phyloP scores from a whole-genome alignment of 2,329 filamentous ascomycete genomes.

The Exophiala calicioides region DNA sequence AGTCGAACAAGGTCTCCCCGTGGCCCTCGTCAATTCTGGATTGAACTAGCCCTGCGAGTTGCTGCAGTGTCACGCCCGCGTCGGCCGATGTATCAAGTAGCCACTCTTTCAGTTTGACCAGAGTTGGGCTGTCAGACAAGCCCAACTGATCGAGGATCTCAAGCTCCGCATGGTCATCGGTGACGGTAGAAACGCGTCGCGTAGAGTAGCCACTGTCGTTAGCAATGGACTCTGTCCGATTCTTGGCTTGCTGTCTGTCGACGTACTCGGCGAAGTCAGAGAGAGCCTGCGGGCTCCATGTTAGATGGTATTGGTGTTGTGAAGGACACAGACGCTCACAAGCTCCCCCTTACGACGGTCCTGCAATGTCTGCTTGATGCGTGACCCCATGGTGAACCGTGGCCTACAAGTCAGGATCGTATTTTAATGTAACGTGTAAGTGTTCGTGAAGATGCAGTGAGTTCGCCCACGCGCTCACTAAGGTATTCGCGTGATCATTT shows the following conservation, averaged over 20 bases:
- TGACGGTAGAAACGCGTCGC: conserved; percentile 34
- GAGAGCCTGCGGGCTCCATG: conserved; percentile 60
- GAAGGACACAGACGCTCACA: conserved; percentile 52
- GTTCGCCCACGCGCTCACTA: conserved; percentile 41
- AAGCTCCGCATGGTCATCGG: conserved; percentile 80
- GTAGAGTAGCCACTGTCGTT: conserved; percentile 47
- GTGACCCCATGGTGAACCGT: conserved; percentile 49
- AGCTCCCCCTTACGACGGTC: conserved; percentile 86
- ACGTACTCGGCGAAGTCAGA: conserved; percentile 98
- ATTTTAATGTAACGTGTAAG: conserved; percentile 4
- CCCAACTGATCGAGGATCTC: conserved; percentile 81
- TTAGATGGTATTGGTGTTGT: conserved; percentile 5
- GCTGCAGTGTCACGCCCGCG: conserved; percentile 60
- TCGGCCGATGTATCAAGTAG: conserved; percentile 62
- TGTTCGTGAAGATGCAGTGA: conserved; percentile 19
- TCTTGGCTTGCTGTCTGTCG: conserved; percentile 78
- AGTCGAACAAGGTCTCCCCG: conserved; percentile 86
- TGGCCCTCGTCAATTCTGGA: conserved; percentile 77
- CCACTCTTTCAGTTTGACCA: conserved; percentile 72
- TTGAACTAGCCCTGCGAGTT: conserved; percentile 66
- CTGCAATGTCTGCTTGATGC: conserved; percentile 65
- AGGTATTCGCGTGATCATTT: conserved; percentile 49
- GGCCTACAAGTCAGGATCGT: conserved; percentile 1
- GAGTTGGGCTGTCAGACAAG: conserved; percentile 68
- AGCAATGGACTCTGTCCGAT: conserved; percentile 38